Base-by-base conservation (phyloP, 352 stramenopile species). In the Phytopythium vexans region DNA sequence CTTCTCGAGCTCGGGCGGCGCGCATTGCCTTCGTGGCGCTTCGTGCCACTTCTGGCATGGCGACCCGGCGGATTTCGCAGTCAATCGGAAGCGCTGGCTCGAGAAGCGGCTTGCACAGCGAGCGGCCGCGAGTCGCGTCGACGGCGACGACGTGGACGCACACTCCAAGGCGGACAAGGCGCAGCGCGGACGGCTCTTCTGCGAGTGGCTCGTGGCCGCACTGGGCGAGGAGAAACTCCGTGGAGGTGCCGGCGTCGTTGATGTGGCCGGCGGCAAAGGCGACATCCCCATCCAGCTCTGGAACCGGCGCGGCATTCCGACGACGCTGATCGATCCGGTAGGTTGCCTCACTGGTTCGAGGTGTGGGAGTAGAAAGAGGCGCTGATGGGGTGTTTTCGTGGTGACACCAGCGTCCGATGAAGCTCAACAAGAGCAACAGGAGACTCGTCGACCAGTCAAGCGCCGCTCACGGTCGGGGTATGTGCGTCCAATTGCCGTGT, bases 211-310 rank as follows among this genome's bases (percentile, higher is more conserved):
- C 27, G 68, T 96, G 3, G 63, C 84, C 8, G 64, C 56, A n/a
- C 62, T 93, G 36, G 75, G 88, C 0, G 47, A 66, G 7, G 56
- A 66, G 14, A 34, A 38, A 8, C 62, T 96, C 31, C 54, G 54
- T n/a, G 6, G 39, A 1, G 83, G 86, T 7, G 66, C 66, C 3
- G 88, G 88, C 11, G 87, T 97, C 4, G 46, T 97, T n/a, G 88
- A 96, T 42, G 73, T 96, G 7, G 88, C 88, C 36, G 88, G 88
- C 21, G 88, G 88, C 40, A 94, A 94, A 68, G 88, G 88, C 34
- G 83, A 95, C 55, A 91, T 96, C 43, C 64, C 74, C 12, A 87
- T 95, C 56, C 74, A 95, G 61, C 68, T 97, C 8, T 88, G 77
- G 70, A 89, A 92, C 47, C 58, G 73, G 31, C 75, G 84, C 43